Conservation (phyloP, 2,329 filamentous ascomycete genomes). For the Fusarium pseudograminearum region DNA sequence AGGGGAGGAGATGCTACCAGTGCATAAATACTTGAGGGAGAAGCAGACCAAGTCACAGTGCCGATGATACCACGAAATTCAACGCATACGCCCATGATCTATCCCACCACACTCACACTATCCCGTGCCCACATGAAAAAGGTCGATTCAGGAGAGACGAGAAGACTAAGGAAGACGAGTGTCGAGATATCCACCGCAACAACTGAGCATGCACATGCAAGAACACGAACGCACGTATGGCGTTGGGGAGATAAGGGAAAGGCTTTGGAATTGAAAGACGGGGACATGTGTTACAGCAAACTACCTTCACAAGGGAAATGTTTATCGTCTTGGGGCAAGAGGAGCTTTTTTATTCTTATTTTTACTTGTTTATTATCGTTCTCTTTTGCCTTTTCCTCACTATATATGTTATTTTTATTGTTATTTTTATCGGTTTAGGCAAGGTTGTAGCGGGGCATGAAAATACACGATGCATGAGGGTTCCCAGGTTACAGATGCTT, state of each 20-base stretch:
- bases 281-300: conserved; percentile 13
- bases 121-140: conserved; percentile 33
- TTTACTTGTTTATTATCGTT: conserved; percentile 9
- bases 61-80: conserved; percentile 54
- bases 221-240: conserved; percentile 46
- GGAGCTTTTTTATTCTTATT: conserved; percentile 15
- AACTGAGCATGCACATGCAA: conserved; percentile 33
- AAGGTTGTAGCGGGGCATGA: conserved; percentile 43
- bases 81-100: conserved; percentile 43
- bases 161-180: conserved; percentile 25
- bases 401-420: conserved; percentile 35
- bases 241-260: conserved; percentile 48
- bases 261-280: conserved; percentile 30
- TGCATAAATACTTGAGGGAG: conserved; percentile 36
- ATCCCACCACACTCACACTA: conserved; percentile 32
- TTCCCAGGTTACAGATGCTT: conserved; percentile 18
- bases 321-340: conserved; percentile 22
- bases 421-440: conserved; percentile 22
- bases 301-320: conserved; percentile 6
- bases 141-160: conserved; percentile 29
- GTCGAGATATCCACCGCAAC: conserved; percentile 11
- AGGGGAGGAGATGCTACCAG: conserved; percentile 36
- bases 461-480: conserved; percentile 45
- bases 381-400: conserved; percentile 18
- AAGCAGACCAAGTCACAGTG: conserved; percentile 43